Conservation (phyloP, 176 grass and related monocot genomes). For the Oryza glumipatula region DNA sequence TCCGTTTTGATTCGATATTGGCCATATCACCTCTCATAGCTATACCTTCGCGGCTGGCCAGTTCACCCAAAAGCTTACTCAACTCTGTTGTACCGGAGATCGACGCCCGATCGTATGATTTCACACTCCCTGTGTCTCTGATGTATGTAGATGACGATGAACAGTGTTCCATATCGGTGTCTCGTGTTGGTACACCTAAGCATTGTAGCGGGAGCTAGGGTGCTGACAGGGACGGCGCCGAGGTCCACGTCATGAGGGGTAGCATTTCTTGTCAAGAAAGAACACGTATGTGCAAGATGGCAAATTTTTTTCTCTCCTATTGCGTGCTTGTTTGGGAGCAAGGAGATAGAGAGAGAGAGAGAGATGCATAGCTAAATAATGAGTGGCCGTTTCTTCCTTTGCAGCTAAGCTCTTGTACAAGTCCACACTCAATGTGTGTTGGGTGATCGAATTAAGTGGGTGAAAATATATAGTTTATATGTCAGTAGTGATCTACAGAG, state of each 20-base stretch:
- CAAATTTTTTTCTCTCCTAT: background rate
- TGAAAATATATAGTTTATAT: no score
- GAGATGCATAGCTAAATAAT: background rate
- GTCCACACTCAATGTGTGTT: constrained; percentile 35
- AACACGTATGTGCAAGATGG: background rate
- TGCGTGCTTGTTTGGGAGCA: constrained; percentile 17
- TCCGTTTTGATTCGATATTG: background rate
- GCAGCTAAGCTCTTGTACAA: constrained; percentile 22
- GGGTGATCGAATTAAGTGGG: background rate
- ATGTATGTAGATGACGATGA: background rate
- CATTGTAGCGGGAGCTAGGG: background rate
- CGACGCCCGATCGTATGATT: background rate
- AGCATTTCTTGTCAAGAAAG: constrained; percentile 30
- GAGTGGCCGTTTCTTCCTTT: background rate
- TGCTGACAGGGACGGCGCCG: background rate
- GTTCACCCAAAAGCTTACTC: background rate
- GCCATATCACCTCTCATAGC: background rate
- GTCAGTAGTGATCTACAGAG: constrained; percentile 8
- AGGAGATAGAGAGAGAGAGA: background rate
- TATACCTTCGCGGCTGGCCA: background rate
- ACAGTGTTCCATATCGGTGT: background rate
- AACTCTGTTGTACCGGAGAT: background rate
- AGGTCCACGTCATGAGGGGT: constrained; percentile 27
- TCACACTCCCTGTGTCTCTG: background rate
- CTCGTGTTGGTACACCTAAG: background rate